These are phyloP conservation scores for Purshia tridentata DNA, from an alignment of 306 rosid species.

Conservation along the genomic window DNA sequence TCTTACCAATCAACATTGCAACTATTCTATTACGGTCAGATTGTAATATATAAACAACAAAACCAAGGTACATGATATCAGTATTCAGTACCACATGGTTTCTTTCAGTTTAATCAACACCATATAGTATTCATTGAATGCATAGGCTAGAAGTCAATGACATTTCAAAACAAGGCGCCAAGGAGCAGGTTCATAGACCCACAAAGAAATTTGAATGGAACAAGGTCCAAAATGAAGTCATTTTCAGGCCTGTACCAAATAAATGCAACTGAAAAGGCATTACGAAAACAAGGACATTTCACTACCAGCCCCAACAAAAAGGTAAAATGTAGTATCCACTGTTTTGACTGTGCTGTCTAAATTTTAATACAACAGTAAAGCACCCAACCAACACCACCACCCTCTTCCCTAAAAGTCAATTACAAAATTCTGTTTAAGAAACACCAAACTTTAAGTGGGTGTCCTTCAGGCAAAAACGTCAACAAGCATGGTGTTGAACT, in stretches of 20 bases:
- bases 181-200: not conserved
- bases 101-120: too few relatives aligned
- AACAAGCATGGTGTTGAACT: constrained; percentile 18
- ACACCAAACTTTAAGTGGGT: constrained; percentile 8
- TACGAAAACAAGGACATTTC: constrained; percentile 42
- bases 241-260: not conserved
- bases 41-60: not conserved
- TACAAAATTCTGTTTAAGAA: constrained; percentile 12
- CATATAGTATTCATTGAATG: not conserved
- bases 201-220: constrained; percentile 28
- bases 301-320: constrained; percentile 25
- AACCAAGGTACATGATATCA: constrained; percentile 4
- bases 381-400: constrained; percentile 23
- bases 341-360: too few relatives aligned
- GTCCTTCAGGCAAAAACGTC: constrained; percentile 24
- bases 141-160: constrained; percentile 6
- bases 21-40: not conserved
- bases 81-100: not conserved
- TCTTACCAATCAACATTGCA: not conserved
- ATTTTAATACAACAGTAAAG: constrained; percentile 22
- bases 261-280: constrained; percentile 29
- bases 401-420: constrained; percentile 23
- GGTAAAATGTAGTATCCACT: not conserved
- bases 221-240: constrained; percentile 20
- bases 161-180: constrained; percentile 28